phyloP scores from a whole-genome alignment of 768 basidiomycete genomes.

The Leccinum incarnatum region DNA sequence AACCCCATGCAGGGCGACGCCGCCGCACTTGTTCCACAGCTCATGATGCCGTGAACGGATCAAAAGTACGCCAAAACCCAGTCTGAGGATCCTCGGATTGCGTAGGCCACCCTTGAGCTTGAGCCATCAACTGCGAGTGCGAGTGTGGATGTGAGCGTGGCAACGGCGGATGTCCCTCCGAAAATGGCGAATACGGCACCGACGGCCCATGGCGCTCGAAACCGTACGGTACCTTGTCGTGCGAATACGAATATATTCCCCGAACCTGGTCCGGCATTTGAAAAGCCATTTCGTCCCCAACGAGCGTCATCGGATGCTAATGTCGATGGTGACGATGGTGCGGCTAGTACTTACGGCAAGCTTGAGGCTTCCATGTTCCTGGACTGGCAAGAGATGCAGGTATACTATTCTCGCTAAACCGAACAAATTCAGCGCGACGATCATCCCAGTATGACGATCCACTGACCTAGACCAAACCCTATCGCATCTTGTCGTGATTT shows the following conservation, averaged over 20 bases:
- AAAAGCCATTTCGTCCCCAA: constrained; percentile 18
- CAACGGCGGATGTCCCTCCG: not conserved
- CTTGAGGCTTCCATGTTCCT: not conserved
- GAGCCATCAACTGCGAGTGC: not conserved
- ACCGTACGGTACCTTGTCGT: constrained; percentile 25
- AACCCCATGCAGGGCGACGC: too few relatives aligned
- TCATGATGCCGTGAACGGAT: too few relatives aligned
- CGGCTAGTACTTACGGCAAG: not conserved
- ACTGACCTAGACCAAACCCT: constrained; percentile 9
- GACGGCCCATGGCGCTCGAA: constrained; percentile 21
- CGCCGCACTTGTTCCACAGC: too few relatives aligned
- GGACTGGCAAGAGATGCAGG: not conserved
- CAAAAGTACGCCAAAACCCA: too few relatives aligned
- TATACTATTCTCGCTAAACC: constrained; percentile 1
- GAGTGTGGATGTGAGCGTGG: not conserved
- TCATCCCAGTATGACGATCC: not conserved
- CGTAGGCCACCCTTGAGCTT: not conserved
- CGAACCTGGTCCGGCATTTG: constrained; percentile 13
- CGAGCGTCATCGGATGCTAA: constrained; percentile 17
- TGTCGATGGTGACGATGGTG: not conserved
- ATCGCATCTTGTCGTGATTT: not conserved
- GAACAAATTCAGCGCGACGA: not conserved
- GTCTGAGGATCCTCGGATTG: not conserved
- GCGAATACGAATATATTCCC: constrained; percentile 17
- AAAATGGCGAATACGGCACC: constrained; percentile 21